Evolutionary conservation across 345 rosid species (phyloP).

Genomic region (Murraya paniculata): DNA sequence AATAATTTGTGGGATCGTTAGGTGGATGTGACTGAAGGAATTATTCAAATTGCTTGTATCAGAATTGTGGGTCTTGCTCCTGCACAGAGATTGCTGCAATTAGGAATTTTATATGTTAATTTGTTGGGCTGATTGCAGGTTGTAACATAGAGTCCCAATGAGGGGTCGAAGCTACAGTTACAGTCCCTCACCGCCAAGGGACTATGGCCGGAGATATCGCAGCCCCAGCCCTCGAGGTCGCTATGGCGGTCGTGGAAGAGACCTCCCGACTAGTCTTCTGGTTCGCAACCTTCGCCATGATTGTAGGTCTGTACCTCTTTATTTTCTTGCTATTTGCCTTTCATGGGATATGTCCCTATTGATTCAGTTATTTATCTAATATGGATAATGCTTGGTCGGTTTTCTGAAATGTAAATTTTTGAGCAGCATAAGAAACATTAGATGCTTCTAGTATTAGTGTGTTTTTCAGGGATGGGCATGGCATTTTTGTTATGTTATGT

Average conservation of each 20-base stretch:
- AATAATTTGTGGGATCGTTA: background rate
- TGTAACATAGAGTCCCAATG: slow-evolving; percentile 31
- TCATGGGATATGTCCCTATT: background rate
- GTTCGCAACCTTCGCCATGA: slow-evolving; percentile 82
- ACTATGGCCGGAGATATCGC: slow-evolving; percentile 50
- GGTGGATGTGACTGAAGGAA: background rate
- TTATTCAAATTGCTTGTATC: background rate
- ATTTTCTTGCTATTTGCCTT: background rate
- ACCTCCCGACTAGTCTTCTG: slow-evolving; percentile 78
- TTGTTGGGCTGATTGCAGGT: background rate
- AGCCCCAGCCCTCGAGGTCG: slow-evolving; percentile 73
- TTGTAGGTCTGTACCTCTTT: slow-evolving; percentile 49
- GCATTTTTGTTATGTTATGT: background rate
- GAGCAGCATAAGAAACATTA: background rate
- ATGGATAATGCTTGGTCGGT: background rate
- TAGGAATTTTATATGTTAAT: background rate
- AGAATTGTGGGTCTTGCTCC: background rate
- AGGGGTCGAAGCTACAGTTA: slow-evolving; percentile 78
- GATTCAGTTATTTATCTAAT: background rate
- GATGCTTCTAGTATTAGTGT: background rate
- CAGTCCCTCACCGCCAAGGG: slow-evolving; percentile 86
- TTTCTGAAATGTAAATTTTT: background rate
- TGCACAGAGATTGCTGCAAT: background rate
- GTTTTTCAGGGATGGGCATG: too few species aligned
- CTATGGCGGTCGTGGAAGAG: slow-evolving; percentile 53